phyloP scores from a whole-genome alignment of 2,329 filamentous ascomycete species.

The Curvularia verruculosa region DNA sequence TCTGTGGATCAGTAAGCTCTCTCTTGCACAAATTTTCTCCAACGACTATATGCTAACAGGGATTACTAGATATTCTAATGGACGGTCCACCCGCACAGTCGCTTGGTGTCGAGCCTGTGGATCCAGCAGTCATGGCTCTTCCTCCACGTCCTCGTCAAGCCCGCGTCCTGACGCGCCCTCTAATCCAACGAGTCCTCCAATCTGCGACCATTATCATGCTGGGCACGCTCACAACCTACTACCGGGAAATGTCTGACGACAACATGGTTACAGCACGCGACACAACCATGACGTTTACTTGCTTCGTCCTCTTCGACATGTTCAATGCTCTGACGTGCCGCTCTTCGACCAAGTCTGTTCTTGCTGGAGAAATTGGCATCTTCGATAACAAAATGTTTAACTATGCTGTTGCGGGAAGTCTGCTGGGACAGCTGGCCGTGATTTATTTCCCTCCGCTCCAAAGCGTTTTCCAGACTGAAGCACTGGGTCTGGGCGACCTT shows the following conservation, averaged over 20 bases:
- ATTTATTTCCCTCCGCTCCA: conserved; percentile 96
- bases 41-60: conserved; percentile 24
- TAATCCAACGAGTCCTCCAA: conserved; percentile 84
- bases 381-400: conserved; percentile 95
- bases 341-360: conserved; percentile 85
- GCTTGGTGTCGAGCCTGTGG: conserved; percentile 91
- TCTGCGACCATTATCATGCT: conserved; percentile 89
- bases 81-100: conserved; percentile 97
- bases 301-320: conserved; percentile 99
- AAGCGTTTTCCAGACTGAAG: conserved; percentile 94
- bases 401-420: conserved; percentile 84
- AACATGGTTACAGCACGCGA: conserved; percentile 87
- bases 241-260: conserved; percentile 85
- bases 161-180: conserved; percentile 82
- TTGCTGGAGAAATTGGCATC: conserved; percentile 81
- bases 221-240: conserved; percentile 89
- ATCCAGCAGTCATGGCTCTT: conserved; percentile 90
- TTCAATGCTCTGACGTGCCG: conserved; percentile 96
- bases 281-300: conserved; percentile 99
- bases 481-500: conserved; percentile 75
- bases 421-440: conserved; percentile 86
- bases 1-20: conserved; percentile 91
- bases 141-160: conserved; percentile 87
- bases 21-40: not conserved
- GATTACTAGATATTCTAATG: conserved; percentile 88